phyloP scores from a whole-genome alignment of 2,329 filamentous ascomycete genomes.

The Metarhizium brunneum region DNA sequence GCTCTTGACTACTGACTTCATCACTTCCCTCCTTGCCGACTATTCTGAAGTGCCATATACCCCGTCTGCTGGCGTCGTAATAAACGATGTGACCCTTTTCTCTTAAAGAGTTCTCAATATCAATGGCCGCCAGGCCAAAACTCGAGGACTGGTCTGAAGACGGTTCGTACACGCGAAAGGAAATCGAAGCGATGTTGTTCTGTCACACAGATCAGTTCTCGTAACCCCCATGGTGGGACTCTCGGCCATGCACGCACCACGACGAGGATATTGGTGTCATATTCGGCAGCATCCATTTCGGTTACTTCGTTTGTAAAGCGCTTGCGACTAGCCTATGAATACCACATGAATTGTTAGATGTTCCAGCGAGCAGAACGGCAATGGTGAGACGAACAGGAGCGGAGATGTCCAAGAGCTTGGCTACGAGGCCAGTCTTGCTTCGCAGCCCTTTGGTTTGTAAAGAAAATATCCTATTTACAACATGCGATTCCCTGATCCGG shows the following conservation, averaged over 20 bases:
- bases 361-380: conserved; percentile 7
- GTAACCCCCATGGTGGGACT: neutral
- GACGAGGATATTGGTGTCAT: conserved; percentile 52
- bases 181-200: conserved; percentile 48
- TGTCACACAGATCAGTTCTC: conserved; percentile 18
- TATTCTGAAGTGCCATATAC: conserved; percentile 47
- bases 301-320: conserved; percentile 16
- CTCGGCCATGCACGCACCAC: conserved; percentile 33
- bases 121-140: conserved; percentile 37
- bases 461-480: conserved; percentile 3
- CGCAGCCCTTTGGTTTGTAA: neutral
- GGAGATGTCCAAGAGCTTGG: conserved; percentile 1
- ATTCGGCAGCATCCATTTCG: conserved; percentile 56
- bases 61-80: conserved; percentile 39
- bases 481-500: conserved; percentile 12
- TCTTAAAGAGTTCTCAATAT: conserved; percentile 41
- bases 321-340: conserved; percentile 1
- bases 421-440: conserved; percentile 10
- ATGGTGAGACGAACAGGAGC: conserved; percentile 9
- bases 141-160: conserved; percentile 31
- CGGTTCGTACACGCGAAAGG: conserved; percentile 47
- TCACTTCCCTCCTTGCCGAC: conserved; percentile 29
- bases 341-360: neutral
- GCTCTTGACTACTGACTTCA: conserved; percentile 13
- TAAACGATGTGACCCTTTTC: conserved; percentile 44